Evolutionary conservation across 2,329 filamentous ascomycete species (phyloP).

Genomic region (Catunica adiposa): DNA sequence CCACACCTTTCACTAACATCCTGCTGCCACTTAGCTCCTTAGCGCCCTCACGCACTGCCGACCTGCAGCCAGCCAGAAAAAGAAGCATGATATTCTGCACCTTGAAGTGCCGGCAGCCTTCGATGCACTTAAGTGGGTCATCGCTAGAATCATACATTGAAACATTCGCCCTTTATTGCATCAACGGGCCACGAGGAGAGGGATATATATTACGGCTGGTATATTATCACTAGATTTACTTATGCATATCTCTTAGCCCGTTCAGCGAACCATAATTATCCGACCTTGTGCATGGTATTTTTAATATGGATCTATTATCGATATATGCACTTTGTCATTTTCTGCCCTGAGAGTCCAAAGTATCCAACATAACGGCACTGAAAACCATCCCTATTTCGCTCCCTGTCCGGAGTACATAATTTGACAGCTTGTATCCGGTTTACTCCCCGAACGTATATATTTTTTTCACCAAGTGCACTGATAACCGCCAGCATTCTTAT

Average conservation of each 20-base stretch:
- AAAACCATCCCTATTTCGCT: not conserved
- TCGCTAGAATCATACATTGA: too few species aligned
- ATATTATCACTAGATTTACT: too few species aligned
- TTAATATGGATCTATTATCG: too few species aligned
- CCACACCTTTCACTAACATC: not conserved
- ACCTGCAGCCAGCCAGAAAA: not conserved
- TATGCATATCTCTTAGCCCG: too few species aligned
- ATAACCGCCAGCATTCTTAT: not conserved
- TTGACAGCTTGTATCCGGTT: conserved; percentile 1
- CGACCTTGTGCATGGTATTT: too few species aligned
- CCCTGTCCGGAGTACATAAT: not conserved
- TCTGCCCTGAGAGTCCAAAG: too few species aligned
- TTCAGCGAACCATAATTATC: too few species aligned
- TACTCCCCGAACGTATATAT: not conserved
- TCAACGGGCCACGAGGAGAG: too few species aligned
- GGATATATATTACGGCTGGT: too few species aligned
- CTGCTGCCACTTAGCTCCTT: not conserved
- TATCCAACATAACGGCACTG: too few species aligned
- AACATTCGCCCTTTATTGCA: too few species aligned
- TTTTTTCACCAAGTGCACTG: not conserved
- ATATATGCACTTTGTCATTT: too few species aligned
- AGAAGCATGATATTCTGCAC: not conserved
- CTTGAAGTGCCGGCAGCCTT: not conserved
- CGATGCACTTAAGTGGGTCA: not conserved
- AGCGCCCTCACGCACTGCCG: not conserved